Evolutionary conservation across 768 basidiomycete genomes (phyloP).

Genomic region (Suillus subalutaceus): DNA sequence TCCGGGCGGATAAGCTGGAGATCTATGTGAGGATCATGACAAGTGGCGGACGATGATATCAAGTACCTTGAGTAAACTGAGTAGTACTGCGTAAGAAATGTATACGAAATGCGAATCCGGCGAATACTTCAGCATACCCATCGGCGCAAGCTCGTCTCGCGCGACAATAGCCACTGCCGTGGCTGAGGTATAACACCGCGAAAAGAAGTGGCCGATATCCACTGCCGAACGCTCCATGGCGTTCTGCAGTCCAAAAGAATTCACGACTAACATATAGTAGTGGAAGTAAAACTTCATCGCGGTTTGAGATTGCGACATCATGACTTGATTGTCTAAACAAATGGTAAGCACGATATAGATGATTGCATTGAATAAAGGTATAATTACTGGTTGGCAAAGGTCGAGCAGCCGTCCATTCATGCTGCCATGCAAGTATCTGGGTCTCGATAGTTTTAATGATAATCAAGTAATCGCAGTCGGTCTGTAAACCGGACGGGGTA

Average conservation of each 20-base stretch:
- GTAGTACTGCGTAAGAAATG: constrained; percentile 87
- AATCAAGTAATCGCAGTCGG: constrained; percentile 82
- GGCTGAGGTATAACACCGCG: constrained; percentile 73
- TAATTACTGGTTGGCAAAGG: constrained; percentile 21
- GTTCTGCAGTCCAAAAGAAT: constrained; percentile 96
- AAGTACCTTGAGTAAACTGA: constrained; percentile 87
- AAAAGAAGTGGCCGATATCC: constrained; percentile 84
- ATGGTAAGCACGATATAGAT: constrained; percentile 6
- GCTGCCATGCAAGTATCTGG: constrained; percentile 65
- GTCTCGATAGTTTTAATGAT: constrained; percentile 84
- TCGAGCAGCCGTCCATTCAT: constrained; percentile 48
- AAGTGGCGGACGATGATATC: neutral
- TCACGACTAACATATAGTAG: constrained; percentile 86
- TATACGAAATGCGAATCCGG: constrained; percentile 93
- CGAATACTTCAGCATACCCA: constrained; percentile 78
- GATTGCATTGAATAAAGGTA: neutral
- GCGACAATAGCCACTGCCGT: constrained; percentile 71
- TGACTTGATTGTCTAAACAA: constrained; percentile 27
- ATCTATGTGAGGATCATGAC: constrained; percentile 17
- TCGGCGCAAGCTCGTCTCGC: constrained; percentile 77
- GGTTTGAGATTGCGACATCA: constrained; percentile 28
- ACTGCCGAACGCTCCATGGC: constrained; percentile 79
- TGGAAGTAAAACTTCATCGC: constrained; percentile 75
- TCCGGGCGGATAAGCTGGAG: constrained; percentile 79
- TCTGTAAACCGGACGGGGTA: constrained; percentile 79